phyloP scores from a whole-genome alignment of 345 rosid species.

The Nephelium lappaceum region DNA sequence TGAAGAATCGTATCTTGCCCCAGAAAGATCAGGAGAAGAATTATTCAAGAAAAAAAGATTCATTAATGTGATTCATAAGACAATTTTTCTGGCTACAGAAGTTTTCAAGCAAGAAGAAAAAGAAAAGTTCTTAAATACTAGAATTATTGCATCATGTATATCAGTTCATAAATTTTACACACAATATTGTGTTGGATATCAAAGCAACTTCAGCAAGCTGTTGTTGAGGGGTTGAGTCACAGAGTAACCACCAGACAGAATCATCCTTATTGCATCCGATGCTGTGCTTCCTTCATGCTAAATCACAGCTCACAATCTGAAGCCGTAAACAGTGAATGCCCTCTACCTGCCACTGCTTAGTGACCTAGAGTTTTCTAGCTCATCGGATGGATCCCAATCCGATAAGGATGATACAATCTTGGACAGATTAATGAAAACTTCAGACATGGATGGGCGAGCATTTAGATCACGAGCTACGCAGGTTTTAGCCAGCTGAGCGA shows the following conservation, averaged over 20 bases:
- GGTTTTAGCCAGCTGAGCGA: slow-evolving; percentile 69
- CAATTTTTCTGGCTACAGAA: background rate
- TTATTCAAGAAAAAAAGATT: background rate
- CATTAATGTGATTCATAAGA: background rate
- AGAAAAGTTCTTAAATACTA: background rate
- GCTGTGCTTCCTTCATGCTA: background rate
- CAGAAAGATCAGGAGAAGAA: background rate
- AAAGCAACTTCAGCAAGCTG: background rate
- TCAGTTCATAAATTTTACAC: background rate
- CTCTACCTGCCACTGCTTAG: slow-evolving; percentile 34
- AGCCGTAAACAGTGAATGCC: background rate
- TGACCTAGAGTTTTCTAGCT: slow-evolving; percentile 51
- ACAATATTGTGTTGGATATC: background rate
- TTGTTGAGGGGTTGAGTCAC: background rate
- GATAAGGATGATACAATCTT: slow-evolving; percentile 72
- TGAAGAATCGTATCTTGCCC: background rate
- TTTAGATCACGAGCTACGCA: slow-evolving; percentile 68
- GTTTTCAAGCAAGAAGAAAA: slow-evolving; percentile 3
- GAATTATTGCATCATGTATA: slow-evolving; percentile 2
- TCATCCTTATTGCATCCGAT: background rate
- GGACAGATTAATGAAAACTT: slow-evolving; percentile 56
- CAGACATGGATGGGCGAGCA: slow-evolving; percentile 57
- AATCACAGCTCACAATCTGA: background rate
- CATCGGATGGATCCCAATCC: slow-evolving; percentile 92
- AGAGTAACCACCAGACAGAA: background rate